Evolutionary conservation across 306 rosid species (phyloP).

Genomic region (Vigna reflexopilosa): DNA sequence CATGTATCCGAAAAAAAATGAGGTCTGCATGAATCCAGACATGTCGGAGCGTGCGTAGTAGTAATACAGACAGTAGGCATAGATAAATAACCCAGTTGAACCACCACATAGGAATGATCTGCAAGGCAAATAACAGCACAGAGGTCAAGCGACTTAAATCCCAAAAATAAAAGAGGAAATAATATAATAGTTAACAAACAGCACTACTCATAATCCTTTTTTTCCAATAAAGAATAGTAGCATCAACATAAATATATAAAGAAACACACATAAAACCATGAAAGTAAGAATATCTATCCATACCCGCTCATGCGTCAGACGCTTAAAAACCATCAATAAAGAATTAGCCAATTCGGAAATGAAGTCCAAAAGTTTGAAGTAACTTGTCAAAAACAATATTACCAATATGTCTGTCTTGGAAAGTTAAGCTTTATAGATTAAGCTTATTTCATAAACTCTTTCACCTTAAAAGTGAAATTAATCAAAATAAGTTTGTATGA

Average conservation of each 20-base stretch:
- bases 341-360: conserved; percentile 27
- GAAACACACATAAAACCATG: conserved; percentile 10
- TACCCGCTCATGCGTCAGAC: neutral
- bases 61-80: conserved; percentile 60
- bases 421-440: neutral
- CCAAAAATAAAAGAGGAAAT: conserved; percentile 19
- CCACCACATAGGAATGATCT: conserved; percentile 64
- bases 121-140: conserved; percentile 38
- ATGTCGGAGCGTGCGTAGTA: conserved; percentile 59
- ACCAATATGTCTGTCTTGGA: conserved; percentile 3
- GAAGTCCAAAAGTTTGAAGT: conserved; percentile 24
- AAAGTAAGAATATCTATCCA: conserved; percentile 25
- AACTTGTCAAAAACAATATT: conserved; percentile 6
- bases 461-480: neutral
- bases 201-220: conserved; percentile 16
- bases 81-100: conserved; percentile 59
- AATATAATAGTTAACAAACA: neutral
- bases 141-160: conserved; percentile 16
- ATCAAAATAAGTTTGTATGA: neutral
- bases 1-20: conserved; percentile 62
- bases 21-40: conserved; percentile 64
- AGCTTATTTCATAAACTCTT: neutral
- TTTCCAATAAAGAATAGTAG: neutral
- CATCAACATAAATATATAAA: conserved; percentile 12
- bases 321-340: neutral